A percentile compares a stretch with the other conserved stretches of the same genome.
Evolutionary conservation across 768 basidiomycete genomes (phyloP).

Genomic region (Boletus subcaerulescens): DNA sequence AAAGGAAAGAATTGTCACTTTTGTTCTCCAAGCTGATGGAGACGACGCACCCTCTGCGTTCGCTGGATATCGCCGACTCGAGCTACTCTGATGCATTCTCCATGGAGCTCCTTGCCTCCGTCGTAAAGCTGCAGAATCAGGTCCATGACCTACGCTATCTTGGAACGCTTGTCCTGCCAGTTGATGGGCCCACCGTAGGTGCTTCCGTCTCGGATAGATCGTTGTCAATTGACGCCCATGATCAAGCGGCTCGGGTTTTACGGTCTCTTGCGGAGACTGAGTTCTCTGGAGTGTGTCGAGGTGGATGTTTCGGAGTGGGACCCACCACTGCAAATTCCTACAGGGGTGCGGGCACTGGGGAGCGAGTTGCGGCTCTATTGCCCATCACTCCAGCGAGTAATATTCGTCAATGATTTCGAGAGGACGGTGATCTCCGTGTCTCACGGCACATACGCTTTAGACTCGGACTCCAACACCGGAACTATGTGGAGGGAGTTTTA

Average conservation of each 20-base stretch:
- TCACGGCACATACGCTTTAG: slow-evolving; percentile 29
- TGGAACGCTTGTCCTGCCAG: slow-evolving; percentile 62
- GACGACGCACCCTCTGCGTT: slow-evolving; percentile 43
- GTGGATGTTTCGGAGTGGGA: slow-evolving; percentile 66
- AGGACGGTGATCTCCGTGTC: slow-evolving; percentile 45
- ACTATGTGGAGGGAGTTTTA: slow-evolving; percentile 33
- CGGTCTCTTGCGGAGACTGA: slow-evolving; percentile 52
- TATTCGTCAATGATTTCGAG: slow-evolving; percentile 67
- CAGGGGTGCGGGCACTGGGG: slow-evolving; percentile 56
- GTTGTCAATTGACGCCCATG: slow-evolving; percentile 3
- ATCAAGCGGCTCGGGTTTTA: slow-evolving; percentile 60
- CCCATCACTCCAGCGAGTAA: slow-evolving; percentile 45
- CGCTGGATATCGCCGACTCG: slow-evolving; percentile 63
- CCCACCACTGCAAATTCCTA: slow-evolving; percentile 49
- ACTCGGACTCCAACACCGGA: slow-evolving; percentile 26
- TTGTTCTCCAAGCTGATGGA: slow-evolving; percentile 46
- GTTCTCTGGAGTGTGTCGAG: slow-evolving; percentile 52
- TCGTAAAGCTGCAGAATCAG: slow-evolving; percentile 36
- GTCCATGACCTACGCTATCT: slow-evolving; percentile 50
- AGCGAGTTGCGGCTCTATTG: slow-evolving; percentile 62
- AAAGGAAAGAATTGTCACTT: slow-evolving; percentile 48
- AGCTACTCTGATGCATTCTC: slow-evolving; percentile 54
- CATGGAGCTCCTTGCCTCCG: slow-evolving; percentile 46
- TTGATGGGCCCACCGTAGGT: slow-evolving; percentile 37
- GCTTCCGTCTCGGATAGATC: slow-evolving; percentile 12